Conservation (phyloP, 371 early-diverging fungal species). For the Mucor sp. region DNA sequence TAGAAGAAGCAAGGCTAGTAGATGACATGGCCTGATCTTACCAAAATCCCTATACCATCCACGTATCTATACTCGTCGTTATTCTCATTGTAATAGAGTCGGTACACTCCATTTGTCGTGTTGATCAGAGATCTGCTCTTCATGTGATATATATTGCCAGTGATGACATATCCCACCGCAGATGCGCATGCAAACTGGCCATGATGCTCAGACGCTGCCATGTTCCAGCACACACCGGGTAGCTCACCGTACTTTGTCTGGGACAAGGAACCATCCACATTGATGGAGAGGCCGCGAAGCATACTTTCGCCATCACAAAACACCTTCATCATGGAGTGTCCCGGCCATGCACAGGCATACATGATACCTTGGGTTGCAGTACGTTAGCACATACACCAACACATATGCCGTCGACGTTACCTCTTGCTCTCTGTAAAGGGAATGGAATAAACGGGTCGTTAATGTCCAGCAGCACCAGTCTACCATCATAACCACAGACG, state of each 20-base stretch:
- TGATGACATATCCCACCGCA: conserved; percentile 15
- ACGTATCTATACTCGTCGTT: conserved; percentile 17
- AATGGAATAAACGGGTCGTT: conserved; percentile 34
- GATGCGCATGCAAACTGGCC: conserved; percentile 5
- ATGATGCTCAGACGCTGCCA: conserved; percentile 17
- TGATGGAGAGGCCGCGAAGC: background rate
- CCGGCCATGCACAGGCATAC: background rate
- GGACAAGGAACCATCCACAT: background rate
- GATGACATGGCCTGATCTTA: background rate
- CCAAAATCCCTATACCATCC: conserved; percentile 19
- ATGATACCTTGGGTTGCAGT: background rate
- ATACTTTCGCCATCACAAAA: conserved; percentile 5
- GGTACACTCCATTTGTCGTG: background rate
- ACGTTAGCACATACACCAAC: background rate
- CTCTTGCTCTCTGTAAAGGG: conserved; percentile 4
- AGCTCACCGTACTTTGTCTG: background rate
- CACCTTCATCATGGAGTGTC: background rate
- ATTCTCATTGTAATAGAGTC: conserved; percentile 14
- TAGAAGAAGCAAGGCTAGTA: background rate
- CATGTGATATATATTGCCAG: conserved; percentile 10
- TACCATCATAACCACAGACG: conserved; percentile 47
- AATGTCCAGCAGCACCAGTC: conserved; percentile 34
- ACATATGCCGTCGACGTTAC: background rate
- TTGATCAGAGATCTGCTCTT: background rate
- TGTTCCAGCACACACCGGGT: conserved; percentile 15